Evolutionary conservation across 1,284 basidiomycete genomes (phyloP).

Genomic region (Cutaneotrichosporon cavernicola): DNA sequence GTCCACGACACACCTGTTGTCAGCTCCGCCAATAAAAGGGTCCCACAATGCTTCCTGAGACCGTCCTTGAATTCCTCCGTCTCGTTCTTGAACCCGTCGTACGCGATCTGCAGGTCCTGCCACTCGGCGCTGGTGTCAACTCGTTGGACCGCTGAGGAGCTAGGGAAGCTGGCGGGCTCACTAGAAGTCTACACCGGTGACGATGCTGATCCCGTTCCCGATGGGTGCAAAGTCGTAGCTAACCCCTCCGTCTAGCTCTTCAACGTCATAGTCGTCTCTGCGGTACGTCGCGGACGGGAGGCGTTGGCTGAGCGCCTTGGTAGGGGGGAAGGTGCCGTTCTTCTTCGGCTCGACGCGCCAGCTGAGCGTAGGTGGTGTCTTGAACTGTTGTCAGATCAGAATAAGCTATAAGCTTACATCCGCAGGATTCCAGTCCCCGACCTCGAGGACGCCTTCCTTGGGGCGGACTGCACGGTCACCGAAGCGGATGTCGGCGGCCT

Average conservation of each 20-base stretch:
- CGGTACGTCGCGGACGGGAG: conserved; percentile 26
- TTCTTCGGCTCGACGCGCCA: conserved; percentile 38
- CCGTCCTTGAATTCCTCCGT: conserved; percentile 24
- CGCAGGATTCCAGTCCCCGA: conserved; percentile 41
- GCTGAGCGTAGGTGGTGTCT: conserved; percentile 28
- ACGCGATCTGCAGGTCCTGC: conserved; percentile 21
- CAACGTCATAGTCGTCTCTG: conserved; percentile 32
- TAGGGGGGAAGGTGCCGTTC: conserved; percentile 26
- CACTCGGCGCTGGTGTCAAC: conserved; percentile 22
- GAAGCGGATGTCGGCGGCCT: conserved; percentile 36
- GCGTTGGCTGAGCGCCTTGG: conserved; percentile 26
- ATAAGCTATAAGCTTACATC: conserved; percentile 29
- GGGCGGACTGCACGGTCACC: conserved; percentile 28
- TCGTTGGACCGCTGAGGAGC: neutral
- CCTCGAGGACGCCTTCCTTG: conserved; percentile 36
- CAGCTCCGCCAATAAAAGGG: neutral
- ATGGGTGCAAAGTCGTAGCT: conserved; percentile 26
- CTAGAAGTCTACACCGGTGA: conserved; percentile 32
- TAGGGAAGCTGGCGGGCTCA: conserved; percentile 17
- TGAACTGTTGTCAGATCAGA: conserved; percentile 14
- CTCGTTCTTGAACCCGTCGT: conserved; percentile 40
- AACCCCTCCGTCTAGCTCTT: conserved; percentile 16
- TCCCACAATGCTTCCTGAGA: conserved; percentile 35
- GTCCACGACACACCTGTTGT: conserved; percentile 37
- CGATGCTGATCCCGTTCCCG: conserved; percentile 25